Base-by-base conservation (phyloP, 495 filamentous ascomycete genomes). In the Podospora didyma region DNA sequence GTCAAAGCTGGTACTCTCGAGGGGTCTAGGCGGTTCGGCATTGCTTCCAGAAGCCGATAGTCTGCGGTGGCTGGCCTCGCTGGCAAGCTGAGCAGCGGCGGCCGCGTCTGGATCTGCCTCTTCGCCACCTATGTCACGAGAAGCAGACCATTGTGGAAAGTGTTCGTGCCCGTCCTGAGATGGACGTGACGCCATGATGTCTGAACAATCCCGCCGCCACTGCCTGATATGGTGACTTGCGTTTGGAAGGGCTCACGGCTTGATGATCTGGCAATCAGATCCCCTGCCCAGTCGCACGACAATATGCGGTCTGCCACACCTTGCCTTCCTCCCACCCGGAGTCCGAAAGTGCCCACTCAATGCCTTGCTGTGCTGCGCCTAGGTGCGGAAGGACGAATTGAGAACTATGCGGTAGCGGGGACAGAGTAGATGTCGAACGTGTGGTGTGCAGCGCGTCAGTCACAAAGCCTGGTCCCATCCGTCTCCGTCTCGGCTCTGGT, bases 41-140 rank as follows among this genome's bases (percentile, higher is more conserved):
- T 56, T 53, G 35, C 11, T 56, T 58, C 57, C 54, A 46, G 51
- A 19, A 54, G 34, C 51, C 46, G 65, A 62, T 37, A 68, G 58
- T 16, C 58, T 60, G 50, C 59, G 54, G 45, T 62, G 57, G 52
- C 54, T 59, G 10, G 65, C 53, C 56, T 61, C 60, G 45, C 51
- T 57, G 55, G 54, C 59, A 44, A 66, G 63, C 46, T 68, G 65
- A 26, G 47, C 51, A 44, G 56, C 50, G 34, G 48, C 46, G 28
- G 46, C 28, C 10, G 53, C n/a, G 48, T 59, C 59, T 23, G 21
- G 56, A 53, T 51, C 49, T 49, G 49, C 24, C 41, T 28, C 35
- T 24, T 46, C 24, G 11, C 19, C 16, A 12, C 41, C 37, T 19
- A 19, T 28, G n/a, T 51, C 39, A 14, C 23, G 20, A 39, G n/a